A percentile compares a stretch with the other conserved stretches of the same genome.
phyloP scores from a whole-genome alignment of 345 rosid genomes.

The Salix exigua region DNA sequence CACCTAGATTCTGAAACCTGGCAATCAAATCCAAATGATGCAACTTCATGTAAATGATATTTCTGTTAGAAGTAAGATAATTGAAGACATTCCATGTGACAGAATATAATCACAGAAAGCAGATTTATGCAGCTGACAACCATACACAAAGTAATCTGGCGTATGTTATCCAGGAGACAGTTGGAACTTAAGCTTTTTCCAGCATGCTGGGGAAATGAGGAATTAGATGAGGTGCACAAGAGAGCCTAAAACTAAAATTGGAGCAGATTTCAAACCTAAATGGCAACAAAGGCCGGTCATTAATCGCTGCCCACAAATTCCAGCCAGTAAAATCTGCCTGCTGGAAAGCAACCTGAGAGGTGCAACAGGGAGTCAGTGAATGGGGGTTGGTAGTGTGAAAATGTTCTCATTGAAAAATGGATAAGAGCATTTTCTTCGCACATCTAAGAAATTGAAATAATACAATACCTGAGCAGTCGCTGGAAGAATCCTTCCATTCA shows the following conservation, averaged over 20 bases:
- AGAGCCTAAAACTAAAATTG: no score
- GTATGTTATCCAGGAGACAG: no score
- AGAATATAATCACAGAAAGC: no score
- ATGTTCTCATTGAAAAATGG: neutral
- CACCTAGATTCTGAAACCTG: constrained; percentile 93
- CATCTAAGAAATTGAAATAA: neutral
- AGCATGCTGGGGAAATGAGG: no score
- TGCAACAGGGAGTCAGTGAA: constrained; percentile 10
- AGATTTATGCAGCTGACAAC: no score
- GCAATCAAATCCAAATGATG: neutral
- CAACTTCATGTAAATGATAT: neutral
- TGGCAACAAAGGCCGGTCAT: constrained; percentile 79
- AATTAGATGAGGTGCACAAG: no score
- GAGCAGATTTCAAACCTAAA: constrained; percentile 51
- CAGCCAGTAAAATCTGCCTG: constrained; percentile 96
- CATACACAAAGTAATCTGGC: no score
- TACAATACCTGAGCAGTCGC: constrained; percentile 79
- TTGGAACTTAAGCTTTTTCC: no score
- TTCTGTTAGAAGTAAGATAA: neutral
- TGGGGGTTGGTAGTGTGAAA: neutral
- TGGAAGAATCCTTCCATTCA: constrained; percentile 72
- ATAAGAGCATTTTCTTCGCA: neutral
- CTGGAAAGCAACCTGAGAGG: constrained; percentile 85
- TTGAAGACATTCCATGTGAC: no score
- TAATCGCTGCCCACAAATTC: constrained; percentile 97